These are phyloP conservation scores for Orbilia brochopaga DNA, from an alignment of 2,329 filamentous ascomycete genomes.

Conservation along the genomic window DNA sequence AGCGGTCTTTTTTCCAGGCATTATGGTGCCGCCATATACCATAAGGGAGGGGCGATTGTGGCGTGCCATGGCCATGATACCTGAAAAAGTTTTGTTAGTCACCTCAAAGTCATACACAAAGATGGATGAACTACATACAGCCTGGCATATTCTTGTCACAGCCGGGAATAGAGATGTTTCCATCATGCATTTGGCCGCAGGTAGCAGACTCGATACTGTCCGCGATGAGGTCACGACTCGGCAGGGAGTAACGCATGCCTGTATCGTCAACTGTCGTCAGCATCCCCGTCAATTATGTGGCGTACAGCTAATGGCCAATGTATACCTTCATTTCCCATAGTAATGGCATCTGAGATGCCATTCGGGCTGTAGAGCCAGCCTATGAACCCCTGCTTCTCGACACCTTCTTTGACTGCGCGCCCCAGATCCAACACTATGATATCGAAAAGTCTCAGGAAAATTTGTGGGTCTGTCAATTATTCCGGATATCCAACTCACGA, in stretches of 20 bases:
- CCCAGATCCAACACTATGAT: constrained; percentile 78
- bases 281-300: not conserved
- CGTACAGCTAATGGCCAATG: not conserved
- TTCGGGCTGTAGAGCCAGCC: constrained; percentile 95
- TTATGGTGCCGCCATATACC: constrained; percentile 93
- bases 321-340: constrained; percentile 90
- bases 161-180: constrained; percentile 88
- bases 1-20: constrained; percentile 79
- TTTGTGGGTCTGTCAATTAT: not conserved
- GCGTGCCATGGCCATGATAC: constrained; percentile 66
- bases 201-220: constrained; percentile 82
- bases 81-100: constrained; percentile 36
- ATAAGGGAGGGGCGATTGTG: constrained; percentile 89
- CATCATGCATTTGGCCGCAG: constrained; percentile 88
- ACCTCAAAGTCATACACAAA: not conserved
- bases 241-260: constrained; percentile 94
- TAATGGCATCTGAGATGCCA: constrained; percentile 79
- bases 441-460: constrained; percentile 39
- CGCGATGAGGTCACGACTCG: constrained; percentile 88
- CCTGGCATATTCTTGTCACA: constrained; percentile 99
- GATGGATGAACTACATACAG: constrained; percentile 49
- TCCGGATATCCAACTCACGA: constrained; percentile 56
- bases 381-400: constrained; percentile 83
- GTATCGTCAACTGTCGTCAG: constrained; percentile 35
- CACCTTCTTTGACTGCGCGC: constrained; percentile 80